Evolutionary conservation across 23 red algal species (phyloP), one percentile per base, ranked within the genome.

Genomic region (Gracilaria domingensis): DNA sequence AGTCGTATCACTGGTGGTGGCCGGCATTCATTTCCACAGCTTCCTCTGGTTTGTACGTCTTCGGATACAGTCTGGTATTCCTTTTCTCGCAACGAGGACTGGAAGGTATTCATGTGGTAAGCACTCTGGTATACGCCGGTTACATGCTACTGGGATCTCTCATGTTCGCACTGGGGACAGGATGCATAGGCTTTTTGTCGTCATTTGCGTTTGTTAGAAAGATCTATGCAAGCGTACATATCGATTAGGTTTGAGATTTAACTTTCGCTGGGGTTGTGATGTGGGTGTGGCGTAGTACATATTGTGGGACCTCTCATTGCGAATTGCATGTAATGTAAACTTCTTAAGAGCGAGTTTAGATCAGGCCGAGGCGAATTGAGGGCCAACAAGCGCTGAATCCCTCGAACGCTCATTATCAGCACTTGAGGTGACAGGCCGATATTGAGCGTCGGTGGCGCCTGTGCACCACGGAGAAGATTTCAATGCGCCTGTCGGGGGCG

Each of bases 1-100:
- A 98, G 86, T 93, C 94, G 40, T 98, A 88, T 25, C 91, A 89
- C 44, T 95, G 93, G 93, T 93, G 87, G 87, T 98, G 93, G 90
- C 93, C 84, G 50, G 81, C 93, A 4, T 98, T 98, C 78, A 73
- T 95, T 33, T 88, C 89, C 0, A 80, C 93, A 18, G 92, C 85
- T 2, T 89, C 88, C 29, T 89, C 88, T 66, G 96, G 93, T 42
- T 56, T 92, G 0, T 98, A 98, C 62, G 92, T 98, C 32, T 98
- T 98, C 69, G 87, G 86, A 23, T 98, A 98, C 66, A 83, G 81
- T 60, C 66, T 98, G 12, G 75, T 93, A 48, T 98, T 95, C 82
- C 66, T 98, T 26, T 88, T 84, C 82, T 84, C 88, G 23, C 93
- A 95, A 40, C 71, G 82, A 24, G 93, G 85, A 39, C 36, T 93